phyloP scores from a whole-genome alignment of 108 stramenopile genomes.

The Cyclotella kingstonii region DNA sequence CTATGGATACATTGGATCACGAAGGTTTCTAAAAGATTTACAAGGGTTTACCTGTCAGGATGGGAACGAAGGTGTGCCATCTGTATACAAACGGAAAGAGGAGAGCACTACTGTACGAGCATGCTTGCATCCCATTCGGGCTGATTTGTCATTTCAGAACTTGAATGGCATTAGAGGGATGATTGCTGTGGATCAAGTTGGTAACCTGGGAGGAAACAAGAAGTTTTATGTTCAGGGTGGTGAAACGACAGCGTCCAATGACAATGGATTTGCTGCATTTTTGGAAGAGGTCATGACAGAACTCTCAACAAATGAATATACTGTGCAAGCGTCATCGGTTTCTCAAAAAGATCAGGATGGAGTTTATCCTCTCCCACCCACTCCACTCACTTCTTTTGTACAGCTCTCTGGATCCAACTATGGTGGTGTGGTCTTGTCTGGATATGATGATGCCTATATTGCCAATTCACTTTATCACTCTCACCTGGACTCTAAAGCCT shows the following conservation, averaged over 20 bases:
- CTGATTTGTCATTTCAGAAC: conserved; percentile 70
- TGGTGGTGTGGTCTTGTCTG: conserved; percentile 77
- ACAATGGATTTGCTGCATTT: conserved; percentile 54
- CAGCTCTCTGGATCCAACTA: conserved; percentile 48
- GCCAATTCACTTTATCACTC: conserved; percentile 70
- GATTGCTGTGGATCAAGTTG: conserved; percentile 87
- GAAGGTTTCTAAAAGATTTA: conserved; percentile 74
- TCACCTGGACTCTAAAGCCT: conserved; percentile 60
- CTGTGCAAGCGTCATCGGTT: conserved; percentile 46
- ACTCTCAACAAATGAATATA: conserved; percentile 43
- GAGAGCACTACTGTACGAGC: conserved; percentile 51
- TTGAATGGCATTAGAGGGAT: conserved; percentile 67
- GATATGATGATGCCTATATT: conserved; percentile 77
- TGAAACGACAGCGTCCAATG: conserved; percentile 22
- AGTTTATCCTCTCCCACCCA: conserved; percentile 68
- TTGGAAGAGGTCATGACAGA: conserved; percentile 63
- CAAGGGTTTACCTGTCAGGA: conserved; percentile 55
- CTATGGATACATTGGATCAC: conserved; percentile 76
- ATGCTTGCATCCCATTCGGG: conserved; percentile 73
- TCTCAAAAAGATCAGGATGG: conserved; percentile 34
- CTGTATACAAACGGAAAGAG: conserved; percentile 42
- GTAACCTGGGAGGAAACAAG: conserved; percentile 47
- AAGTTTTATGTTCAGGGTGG: conserved; percentile 71
- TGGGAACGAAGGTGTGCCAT: conserved; percentile 49
- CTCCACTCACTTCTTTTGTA: conserved; percentile 70